phyloP scores from a whole-genome alignment of 805 yeast species.

The Vanderwaltozyma yarrowii region DNA sequence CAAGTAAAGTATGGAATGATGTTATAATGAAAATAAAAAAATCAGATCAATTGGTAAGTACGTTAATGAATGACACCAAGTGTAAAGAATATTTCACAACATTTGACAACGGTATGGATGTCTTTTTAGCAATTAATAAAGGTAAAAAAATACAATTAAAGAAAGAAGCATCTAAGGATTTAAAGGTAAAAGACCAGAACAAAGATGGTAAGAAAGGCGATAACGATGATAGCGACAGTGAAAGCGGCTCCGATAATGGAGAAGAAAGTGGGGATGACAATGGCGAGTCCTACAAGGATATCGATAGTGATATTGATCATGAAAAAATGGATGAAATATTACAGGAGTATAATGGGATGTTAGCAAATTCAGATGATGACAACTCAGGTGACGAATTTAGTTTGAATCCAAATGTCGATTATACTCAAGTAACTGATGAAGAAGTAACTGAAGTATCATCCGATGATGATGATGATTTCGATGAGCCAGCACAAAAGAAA shows the following conservation, averaged over 20 bases:
- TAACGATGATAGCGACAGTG: conserved; percentile 10
- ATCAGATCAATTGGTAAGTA: conserved; percentile 29
- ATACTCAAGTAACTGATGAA: conserved; percentile 57
- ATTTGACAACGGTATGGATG: conserved; percentile 32
- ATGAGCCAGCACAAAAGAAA: conserved; percentile 15
- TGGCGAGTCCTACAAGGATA: conserved; percentile 5
- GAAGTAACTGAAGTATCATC: conserved; percentile 35
- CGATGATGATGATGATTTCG: conserved; percentile 36
- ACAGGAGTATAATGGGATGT: conserved; percentile 30
- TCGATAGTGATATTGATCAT: conserved; percentile 10
- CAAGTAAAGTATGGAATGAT: conserved; percentile 36
- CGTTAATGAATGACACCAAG: conserved; percentile 35
- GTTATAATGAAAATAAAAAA: conserved; percentile 16
- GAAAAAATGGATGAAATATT: conserved; percentile 8
- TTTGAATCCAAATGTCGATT: conserved; percentile 21
- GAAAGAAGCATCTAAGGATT: conserved; percentile 1
- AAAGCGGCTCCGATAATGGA: neutral
- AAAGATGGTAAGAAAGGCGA: conserved; percentile 12
- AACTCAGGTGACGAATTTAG: conserved; percentile 32
- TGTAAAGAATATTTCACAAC: conserved; percentile 37
- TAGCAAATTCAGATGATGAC: conserved; percentile 33
- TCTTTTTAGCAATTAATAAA: conserved; percentile 26
- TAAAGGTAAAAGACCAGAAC: conserved; percentile 6
- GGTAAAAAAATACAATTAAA: conserved; percentile 10
- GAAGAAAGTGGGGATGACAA: conserved; percentile 11